Evolutionary conservation across 305 asterid species (phyloP).

Genomic region (Andrographis paniculata): DNA sequence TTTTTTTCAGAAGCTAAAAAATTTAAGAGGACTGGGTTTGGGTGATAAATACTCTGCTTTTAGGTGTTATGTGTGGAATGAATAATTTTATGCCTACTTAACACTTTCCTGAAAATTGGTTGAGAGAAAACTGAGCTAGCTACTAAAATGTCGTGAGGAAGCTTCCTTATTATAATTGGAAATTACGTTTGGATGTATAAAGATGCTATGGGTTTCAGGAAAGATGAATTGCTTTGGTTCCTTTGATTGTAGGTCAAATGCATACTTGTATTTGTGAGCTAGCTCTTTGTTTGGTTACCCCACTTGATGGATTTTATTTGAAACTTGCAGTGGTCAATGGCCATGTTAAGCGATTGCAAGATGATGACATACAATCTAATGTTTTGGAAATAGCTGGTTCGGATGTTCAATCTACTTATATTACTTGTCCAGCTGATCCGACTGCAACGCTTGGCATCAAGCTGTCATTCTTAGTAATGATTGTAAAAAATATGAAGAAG

Average conservation of each 20-base stretch:
- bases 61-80: no score
- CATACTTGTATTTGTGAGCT: neutral
- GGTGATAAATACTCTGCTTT: no score
- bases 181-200: no score
- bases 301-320: neutral
- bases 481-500: constrained; percentile 80
- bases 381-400: constrained; percentile 77
- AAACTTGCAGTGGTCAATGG: constrained; percentile 65
- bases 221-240: neutral
- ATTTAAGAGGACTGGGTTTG: no score
- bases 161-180: neutral
- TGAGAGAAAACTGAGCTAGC: no score
- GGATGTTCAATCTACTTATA: constrained; percentile 72
- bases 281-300: neutral
- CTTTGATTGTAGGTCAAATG: constrained; percentile 1
- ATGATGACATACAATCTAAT: constrained; percentile 94
- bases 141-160: no score
- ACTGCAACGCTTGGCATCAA: constrained; percentile 92
- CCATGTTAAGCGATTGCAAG: constrained; percentile 74
- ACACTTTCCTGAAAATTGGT: no score
- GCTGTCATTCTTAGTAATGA: constrained; percentile 86
- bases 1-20: no score
- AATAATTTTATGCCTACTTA: no score
- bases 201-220: no score
- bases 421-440: constrained; percentile 97